Evolutionary conservation across 306 rosid genomes (phyloP).

Genomic region (Fagus sylvatica): DNA sequence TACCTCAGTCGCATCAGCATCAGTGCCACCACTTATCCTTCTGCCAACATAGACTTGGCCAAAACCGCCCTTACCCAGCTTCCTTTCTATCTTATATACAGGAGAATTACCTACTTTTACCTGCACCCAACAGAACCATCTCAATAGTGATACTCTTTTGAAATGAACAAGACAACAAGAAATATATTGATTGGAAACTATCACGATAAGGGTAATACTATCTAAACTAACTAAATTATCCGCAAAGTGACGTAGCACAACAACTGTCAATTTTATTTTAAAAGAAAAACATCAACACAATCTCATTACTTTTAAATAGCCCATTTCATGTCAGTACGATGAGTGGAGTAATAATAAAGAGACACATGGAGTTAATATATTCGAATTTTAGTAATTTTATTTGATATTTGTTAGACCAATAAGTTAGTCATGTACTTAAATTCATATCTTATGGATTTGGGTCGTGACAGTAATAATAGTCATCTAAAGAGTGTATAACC

Average conservation of each 20-base stretch:
- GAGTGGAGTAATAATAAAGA: conserved; percentile 5
- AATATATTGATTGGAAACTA: conserved; percentile 2
- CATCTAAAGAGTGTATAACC: conserved; percentile 8
- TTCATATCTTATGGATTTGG: too few relatives aligned
- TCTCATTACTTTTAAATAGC: conserved; percentile 9
- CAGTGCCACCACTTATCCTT: conserved; percentile 80
- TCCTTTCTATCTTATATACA: conserved; percentile 78
- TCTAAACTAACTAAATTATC: not conserved
- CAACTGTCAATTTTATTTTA: conserved; percentile 1
- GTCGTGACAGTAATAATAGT: not conserved
- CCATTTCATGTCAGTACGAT: conserved; percentile 14
- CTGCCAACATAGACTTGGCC: conserved; percentile 97
- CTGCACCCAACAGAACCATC: conserved; percentile 39
- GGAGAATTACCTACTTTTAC: conserved; percentile 95
- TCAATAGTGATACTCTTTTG: conserved; percentile 1
- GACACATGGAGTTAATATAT: not conserved
- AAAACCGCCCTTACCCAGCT: conserved; percentile 94
- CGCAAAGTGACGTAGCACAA: conserved; percentile 2
- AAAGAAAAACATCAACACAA: conserved; percentile 6
- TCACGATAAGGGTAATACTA: conserved; percentile 1
- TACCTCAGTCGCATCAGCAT: conserved; percentile 84
- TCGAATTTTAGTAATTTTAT: too few relatives aligned
- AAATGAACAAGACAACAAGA: not conserved
- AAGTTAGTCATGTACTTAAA: too few relatives aligned
- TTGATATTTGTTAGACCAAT: too few relatives aligned